Conservation (phyloP, 75 land plant genomes). For the Picea sitchensis region DNA sequence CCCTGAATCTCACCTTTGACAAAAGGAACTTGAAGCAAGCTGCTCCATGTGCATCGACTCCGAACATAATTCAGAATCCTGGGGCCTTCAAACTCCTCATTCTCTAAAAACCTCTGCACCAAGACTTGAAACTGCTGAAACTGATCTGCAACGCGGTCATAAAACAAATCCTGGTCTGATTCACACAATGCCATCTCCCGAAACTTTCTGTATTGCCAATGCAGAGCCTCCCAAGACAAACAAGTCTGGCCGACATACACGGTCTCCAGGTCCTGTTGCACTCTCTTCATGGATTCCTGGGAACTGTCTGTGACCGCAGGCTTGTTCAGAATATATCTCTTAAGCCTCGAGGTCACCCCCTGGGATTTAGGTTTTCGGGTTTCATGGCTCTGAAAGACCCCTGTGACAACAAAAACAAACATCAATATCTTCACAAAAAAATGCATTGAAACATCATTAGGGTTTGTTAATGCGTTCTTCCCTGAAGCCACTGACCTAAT, state of each 20-base stretch:
- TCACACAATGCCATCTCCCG: conserved; percentile 26
- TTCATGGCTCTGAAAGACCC: conserved; percentile 43
- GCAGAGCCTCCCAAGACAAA: conserved; percentile 67
- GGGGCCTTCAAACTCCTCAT: conserved; percentile 52
- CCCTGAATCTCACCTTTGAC: conserved; percentile 40
- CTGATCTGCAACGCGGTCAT: conserved; percentile 39
- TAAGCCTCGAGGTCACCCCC: conserved; percentile 14
- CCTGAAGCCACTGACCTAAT: conserved; percentile 34
- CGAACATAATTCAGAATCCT: conserved; percentile 48
- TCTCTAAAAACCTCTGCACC: conserved; percentile 45
- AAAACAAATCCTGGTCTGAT: conserved; percentile 17
- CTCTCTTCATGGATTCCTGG: conserved; percentile 24
- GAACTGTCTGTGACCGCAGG: conserved; percentile 9
- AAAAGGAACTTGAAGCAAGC: conserved; percentile 51
- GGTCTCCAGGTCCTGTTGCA: conserved; percentile 40
- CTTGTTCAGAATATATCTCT: conserved; percentile 4
- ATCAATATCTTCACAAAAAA: neutral
- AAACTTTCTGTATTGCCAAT: conserved; percentile 44
- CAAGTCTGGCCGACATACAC: conserved; percentile 65
- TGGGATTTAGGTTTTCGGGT: conserved; percentile 14
- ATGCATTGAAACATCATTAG: neutral
- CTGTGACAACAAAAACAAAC: conserved; percentile 16
- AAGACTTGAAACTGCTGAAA: conserved; percentile 67
- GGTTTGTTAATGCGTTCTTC: no score
- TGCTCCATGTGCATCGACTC: conserved; percentile 25